These are phyloP conservation scores for Davidsoniella eucalypti DNA, from an alignment of 2,329 filamentous ascomycete species.

Conservation along the genomic window DNA sequence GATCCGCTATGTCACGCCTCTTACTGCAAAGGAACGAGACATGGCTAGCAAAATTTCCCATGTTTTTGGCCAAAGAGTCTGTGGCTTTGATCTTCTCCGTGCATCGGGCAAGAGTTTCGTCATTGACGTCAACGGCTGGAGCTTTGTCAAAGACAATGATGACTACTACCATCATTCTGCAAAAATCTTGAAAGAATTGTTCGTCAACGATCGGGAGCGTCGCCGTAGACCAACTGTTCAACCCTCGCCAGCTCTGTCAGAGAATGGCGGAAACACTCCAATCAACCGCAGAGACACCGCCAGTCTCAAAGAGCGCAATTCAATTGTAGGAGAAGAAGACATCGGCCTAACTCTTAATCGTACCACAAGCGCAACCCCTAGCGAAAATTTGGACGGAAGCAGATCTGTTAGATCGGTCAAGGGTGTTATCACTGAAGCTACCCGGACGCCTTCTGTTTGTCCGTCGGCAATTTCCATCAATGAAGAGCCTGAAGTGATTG, in stretches of 20 bases:
- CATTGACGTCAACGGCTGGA: conserved; percentile 99
- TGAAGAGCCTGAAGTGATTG: conserved; percentile 15
- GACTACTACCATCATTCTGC: conserved; percentile 93
- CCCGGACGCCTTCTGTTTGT: conserved; percentile 23
- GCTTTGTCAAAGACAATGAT: conserved; percentile 98
- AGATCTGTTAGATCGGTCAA: conserved; percentile 7
- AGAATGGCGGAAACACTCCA: conserved; percentile 14
- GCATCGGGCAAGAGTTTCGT: conserved; percentile 85
- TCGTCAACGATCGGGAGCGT: conserved; percentile 56
- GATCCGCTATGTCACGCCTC: conserved; percentile 78
- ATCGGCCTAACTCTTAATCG: not conserved
- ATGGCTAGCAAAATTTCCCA: conserved; percentile 83
- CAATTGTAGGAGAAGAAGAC: not conserved
- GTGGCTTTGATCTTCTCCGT: conserved; percentile 84
- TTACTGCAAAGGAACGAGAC: conserved; percentile 62
- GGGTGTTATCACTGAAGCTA: conserved; percentile 1
- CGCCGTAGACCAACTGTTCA: conserved; percentile 41
- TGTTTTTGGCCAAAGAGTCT: conserved; percentile 86
- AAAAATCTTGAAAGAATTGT: conserved; percentile 72
- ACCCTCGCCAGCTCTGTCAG: conserved; percentile 30
- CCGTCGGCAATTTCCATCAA: conserved; percentile 25
- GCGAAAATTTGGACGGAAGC: not conserved
- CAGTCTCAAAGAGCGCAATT: not conserved
- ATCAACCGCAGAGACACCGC: not conserved
- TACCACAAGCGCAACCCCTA: not conserved